Conservation (phyloP, 768 basidiomycete genomes). For the Xerocomus spinulosus region DNA sequence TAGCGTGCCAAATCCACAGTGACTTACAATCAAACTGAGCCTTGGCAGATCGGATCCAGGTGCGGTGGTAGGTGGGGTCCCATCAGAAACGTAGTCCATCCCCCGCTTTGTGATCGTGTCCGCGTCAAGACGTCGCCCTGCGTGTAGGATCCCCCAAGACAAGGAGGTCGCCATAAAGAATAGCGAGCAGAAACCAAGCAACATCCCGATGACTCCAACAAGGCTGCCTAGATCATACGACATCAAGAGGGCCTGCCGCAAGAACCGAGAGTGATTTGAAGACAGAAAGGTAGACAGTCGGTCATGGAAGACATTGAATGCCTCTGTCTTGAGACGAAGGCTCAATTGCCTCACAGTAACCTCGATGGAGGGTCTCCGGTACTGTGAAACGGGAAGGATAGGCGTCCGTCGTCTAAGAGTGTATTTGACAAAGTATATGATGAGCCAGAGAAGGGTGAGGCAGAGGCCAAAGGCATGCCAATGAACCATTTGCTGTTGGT, state of each 20-base stretch:
- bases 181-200: conserved; percentile 38
- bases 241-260: conserved; percentile 26
- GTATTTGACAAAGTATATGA: conserved; percentile 25
- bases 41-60: conserved; percentile 6
- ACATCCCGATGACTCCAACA: conserved; percentile 46
- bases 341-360: conserved; percentile 25
- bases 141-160: conserved; percentile 12
- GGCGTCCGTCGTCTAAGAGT: conserved; percentile 12
- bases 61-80: not conserved
- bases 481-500: no score
- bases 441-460: conserved; percentile 22
- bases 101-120: conserved; percentile 16
- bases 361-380: conserved; percentile 17
- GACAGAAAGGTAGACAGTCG: conserved; percentile 34
- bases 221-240: conserved; percentile 51
- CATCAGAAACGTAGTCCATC: not conserved
- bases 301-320: conserved; percentile 49
- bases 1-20: not conserved
- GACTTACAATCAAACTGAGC: conserved; percentile 31
- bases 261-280: conserved; percentile 21
- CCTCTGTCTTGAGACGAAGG: conserved; percentile 43
- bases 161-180: conserved; percentile 30
- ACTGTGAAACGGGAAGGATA: conserved; percentile 20
- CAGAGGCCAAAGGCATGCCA: no score
- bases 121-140: not conserved